phyloP scores from a whole-genome alignment of 345 rosid genomes.

The Combretum micranthum region DNA sequence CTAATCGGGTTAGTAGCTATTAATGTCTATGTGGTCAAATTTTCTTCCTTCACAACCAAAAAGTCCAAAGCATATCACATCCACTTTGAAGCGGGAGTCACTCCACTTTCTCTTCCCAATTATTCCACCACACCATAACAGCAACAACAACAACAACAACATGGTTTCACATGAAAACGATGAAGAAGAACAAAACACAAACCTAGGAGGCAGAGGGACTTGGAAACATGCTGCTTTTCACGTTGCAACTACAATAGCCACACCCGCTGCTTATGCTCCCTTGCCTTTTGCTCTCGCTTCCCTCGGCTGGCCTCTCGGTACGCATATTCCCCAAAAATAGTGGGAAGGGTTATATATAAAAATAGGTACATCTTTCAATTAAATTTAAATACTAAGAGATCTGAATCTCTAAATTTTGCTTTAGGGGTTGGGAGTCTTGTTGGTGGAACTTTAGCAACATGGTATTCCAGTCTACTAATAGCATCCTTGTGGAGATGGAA shows the following conservation, averaged over 20 bases:
- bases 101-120: too few species aligned
- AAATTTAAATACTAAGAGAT: neutral
- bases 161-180: too few species aligned
- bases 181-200: slow-evolving; percentile 11
- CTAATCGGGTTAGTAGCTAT: too few species aligned
- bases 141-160: too few species aligned
- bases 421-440: slow-evolving; percentile 45
- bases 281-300: slow-evolving; percentile 52
- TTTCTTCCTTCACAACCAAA: too few species aligned
- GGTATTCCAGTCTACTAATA: slow-evolving; percentile 40
- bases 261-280: slow-evolving; percentile 54
- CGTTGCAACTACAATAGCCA: slow-evolving; percentile 49
- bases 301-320: slow-evolving; percentile 51
- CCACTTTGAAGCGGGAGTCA: too few species aligned
- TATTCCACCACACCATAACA: too few species aligned
- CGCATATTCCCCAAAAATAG: too few species aligned
- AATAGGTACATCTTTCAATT: too few species aligned
- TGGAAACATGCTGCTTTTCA: slow-evolving; percentile 59
- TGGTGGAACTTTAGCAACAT: slow-evolving; percentile 39
- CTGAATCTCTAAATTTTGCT: neutral
- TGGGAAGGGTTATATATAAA: too few species aligned
- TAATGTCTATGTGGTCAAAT: too few species aligned
- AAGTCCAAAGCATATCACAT: too few species aligned
- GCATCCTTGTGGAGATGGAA: slow-evolving; percentile 50
- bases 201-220: slow-evolving; percentile 29